phyloP scores from a whole-genome alignment of 306 rosid species.

The Calophaca sinica region DNA sequence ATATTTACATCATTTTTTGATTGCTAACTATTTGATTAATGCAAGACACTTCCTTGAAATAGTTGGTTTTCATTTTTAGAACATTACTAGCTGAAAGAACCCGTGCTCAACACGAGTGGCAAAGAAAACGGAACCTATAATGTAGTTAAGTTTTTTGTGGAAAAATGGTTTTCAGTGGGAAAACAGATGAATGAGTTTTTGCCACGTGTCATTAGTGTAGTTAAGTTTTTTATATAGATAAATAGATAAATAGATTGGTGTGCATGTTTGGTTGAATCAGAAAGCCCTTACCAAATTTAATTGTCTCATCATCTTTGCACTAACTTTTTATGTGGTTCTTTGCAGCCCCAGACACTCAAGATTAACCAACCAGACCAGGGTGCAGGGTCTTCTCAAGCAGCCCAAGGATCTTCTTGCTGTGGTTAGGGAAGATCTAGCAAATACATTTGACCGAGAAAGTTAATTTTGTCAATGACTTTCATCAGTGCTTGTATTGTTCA shows the following conservation, averaged over 20 bases:
- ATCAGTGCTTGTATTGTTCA: constrained; percentile 59
- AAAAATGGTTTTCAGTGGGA: too few relatives aligned
- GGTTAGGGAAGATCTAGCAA: constrained; percentile 54
- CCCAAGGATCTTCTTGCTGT: constrained; percentile 90
- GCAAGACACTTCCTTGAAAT: constrained; percentile 14
- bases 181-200: too few relatives aligned
- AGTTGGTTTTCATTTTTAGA: constrained; percentile 2
- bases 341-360: constrained; percentile 90
- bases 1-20: constrained; percentile 22
- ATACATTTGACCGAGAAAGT: constrained; percentile 56
- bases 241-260: not conserved
- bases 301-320: constrained; percentile 12
- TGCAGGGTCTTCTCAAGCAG: constrained; percentile 71
- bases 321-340: constrained; percentile 36
- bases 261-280: constrained; percentile 22
- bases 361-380: constrained; percentile 87
- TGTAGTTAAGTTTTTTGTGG: too few relatives aligned
- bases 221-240: too few relatives aligned
- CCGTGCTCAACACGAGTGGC: too few relatives aligned
- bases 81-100: not conserved
- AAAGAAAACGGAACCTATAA: too few relatives aligned
- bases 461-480: constrained; percentile 63
- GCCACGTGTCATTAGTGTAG: too few relatives aligned
- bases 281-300: not conserved
- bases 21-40: constrained; percentile 12